Evolutionary conservation across 1,284 basidiomycete genomes (phyloP), one percentile per base, ranked within the genome.

Genomic region (Leccinum variabile): DNA sequence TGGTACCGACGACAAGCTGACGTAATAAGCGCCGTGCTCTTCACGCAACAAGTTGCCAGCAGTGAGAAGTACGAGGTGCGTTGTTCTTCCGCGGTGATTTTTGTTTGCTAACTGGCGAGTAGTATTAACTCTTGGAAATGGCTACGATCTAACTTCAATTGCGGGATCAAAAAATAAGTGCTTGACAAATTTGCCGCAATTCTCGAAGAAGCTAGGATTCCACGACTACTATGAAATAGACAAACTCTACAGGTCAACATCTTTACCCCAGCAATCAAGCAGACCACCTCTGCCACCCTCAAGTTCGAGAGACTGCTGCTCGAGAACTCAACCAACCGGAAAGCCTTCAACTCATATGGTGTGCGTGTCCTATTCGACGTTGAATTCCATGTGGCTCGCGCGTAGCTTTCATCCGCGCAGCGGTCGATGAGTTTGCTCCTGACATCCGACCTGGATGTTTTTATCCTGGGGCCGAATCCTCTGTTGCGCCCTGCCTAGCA

Each of bases 321-420:
- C 71, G 97, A 99, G 79, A 98, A 98, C 77, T 97, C 96, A 63
- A 99, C 97, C 55, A 99, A 97, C 75, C 84, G 97, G 72, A 99
- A 98, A 82, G 91, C 96, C 64, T 99, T 93, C 79, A 90, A 88
- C 65, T 98, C 95, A 3, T 99, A 98, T 76, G 97, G 99, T 76
- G 96, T 97, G 77, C 78, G 94, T 79, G 25, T 39, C 37, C 57
- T 61, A 56, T 57, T 59, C 32, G 2, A 49, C 37, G 55, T 46
- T 60, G 18, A 50, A 50, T 56, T n/a, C 59, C 60, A 54, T 66
- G 59, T 69, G 46, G 53, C 68, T 63, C 49, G 72, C 63, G 66
- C 60, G 49, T 61, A 53, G 64, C 22, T 58, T 13, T 57, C 11
- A 28, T 14, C 7, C 28, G 60, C 59, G 35, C 71, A 97, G 95